phyloP scores from a whole-genome alignment of 2,329 filamentous ascomycete genomes.

The Sporothrix phasma region DNA sequence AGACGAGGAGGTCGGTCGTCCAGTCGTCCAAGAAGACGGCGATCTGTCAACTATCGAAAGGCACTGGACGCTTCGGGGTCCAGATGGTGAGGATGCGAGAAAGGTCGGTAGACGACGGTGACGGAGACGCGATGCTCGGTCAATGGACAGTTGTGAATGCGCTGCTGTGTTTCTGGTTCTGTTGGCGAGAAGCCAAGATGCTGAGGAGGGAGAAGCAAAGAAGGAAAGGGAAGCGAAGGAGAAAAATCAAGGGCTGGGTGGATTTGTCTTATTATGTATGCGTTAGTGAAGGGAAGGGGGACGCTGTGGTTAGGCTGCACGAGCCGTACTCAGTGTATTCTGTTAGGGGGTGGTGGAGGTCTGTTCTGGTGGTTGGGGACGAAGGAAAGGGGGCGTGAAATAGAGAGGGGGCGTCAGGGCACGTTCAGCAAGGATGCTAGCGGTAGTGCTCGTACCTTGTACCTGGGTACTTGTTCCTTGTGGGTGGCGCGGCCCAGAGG shows the following conservation, averaged over 20 bases:
- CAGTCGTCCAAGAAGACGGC: constrained; percentile 21
- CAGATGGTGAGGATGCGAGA: constrained; percentile 21
- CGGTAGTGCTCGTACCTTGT: constrained; percentile 10
- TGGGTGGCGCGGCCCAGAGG: constrained; percentile 9
- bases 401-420: not conserved
- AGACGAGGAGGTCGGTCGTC: constrained; percentile 26
- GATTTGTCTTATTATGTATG: constrained; percentile 15
- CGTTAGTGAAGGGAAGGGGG: constrained; percentile 5
- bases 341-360: not conserved
- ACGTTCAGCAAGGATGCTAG: constrained; percentile 16
- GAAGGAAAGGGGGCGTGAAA: not conserved
- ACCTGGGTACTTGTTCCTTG: constrained; percentile 1
- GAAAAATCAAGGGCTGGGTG: constrained; percentile 11
- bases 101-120: not conserved
- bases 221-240: constrained; percentile 5
- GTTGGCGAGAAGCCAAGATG: constrained; percentile 16
- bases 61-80: constrained; percentile 30
- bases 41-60: constrained; percentile 30
- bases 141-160: not conserved
- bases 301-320: constrained; percentile 5
- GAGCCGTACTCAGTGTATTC: not conserved
- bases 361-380: not conserved
- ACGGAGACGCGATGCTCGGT: constrained; percentile 10
- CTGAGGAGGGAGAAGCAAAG: constrained; percentile 2
- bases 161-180: not conserved